A percentile compares a stretch with the other conserved stretches of the same genome.
Conservation (phyloP, 495 filamentous ascomycete genomes). For the Lentithecium fluviatile region DNA sequence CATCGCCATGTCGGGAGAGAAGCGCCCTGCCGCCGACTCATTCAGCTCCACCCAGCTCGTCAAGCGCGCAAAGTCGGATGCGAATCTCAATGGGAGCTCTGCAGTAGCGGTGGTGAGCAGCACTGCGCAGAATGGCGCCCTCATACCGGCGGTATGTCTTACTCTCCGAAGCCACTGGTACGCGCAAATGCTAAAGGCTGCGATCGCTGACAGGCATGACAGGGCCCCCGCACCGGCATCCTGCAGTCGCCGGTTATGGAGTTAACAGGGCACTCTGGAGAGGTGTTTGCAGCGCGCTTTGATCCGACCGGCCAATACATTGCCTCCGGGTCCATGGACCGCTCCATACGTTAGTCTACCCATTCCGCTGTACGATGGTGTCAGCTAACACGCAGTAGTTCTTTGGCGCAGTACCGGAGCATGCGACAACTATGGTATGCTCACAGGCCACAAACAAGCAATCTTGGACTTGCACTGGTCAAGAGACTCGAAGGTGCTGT, state of each 20-base stretch:
- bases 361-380: neutral
- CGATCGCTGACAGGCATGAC: constrained; percentile 23
- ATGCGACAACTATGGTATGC: constrained; percentile 87
- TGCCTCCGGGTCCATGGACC: constrained; percentile 93
- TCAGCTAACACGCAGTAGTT: constrained; percentile 53
- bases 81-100: constrained; percentile 62
- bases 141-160: constrained; percentile 77
- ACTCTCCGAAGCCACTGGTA: constrained; percentile 23
- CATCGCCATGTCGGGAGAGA: constrained; percentile 74
- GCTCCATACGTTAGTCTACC: constrained; percentile 70
- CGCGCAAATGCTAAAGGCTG: too few relatives aligned
- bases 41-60: constrained; percentile 79
- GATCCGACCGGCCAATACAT: constrained; percentile 83
- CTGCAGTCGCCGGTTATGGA: constrained; percentile 95
- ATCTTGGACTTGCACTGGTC: constrained; percentile 95
- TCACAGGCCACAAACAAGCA: constrained; percentile 86
- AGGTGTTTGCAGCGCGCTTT: constrained; percentile 89
- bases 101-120: constrained; percentile 63
- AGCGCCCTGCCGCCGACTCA: constrained; percentile 77
- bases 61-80: constrained; percentile 77
- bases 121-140: constrained; percentile 65
- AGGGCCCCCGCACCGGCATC: constrained; percentile 80
- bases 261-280: constrained; percentile 73
- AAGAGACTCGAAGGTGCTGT: constrained; percentile 83
- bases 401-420: constrained; percentile 89